Base-by-base conservation (phyloP, 2,329 filamentous ascomycete species). In the Camillea tinctor region DNA sequence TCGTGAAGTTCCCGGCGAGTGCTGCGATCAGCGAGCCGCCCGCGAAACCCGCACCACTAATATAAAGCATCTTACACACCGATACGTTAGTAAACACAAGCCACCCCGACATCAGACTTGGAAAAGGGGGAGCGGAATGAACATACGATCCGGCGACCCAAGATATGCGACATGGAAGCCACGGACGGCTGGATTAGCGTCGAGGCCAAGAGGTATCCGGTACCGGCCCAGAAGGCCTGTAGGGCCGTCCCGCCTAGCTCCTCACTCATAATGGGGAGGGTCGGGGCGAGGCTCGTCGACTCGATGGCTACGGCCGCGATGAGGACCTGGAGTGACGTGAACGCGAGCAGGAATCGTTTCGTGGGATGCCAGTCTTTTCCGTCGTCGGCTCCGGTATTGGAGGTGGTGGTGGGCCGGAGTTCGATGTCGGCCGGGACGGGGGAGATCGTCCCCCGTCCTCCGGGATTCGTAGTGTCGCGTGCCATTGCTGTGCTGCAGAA, bases 211-310 rank as follows among this genome's bases (percentile, higher is more conserved):
- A 92, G 77, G 64, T 89, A 92, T 17, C 85, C 86, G 4, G 88
- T 91, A 1, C 88, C 88, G 13, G 86, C 83, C 89, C 88, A 91
- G 68, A 91, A 91, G 0, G 87, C 85, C 73, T 90, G 79, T 30
- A 86, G 81, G 2, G 82, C 83, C 0, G 78, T 79, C 50, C 84
- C 83, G 24, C 77, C 65, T 6, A 87, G 76, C 20, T 79, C 79
- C 7, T 72, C 64, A n/a, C 82, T 79, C 60, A 86, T 83, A 49
- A 78, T 80, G 4, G 79, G 82, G 30, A 89, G 73, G 3, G 87
- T 86, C 6, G 88, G 85, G 3, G 84, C 86, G 55, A 89, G 78
- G 3, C 84, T 88, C 1, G 87, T 89, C 3, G 86, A 86, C 71
- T 90, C 87, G 24, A 90, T 76, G 13, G 87, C 85, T 1, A 86